Base-by-base conservation (phyloP, 305 asterid genomes). In the Solanum hybrid region DNA sequence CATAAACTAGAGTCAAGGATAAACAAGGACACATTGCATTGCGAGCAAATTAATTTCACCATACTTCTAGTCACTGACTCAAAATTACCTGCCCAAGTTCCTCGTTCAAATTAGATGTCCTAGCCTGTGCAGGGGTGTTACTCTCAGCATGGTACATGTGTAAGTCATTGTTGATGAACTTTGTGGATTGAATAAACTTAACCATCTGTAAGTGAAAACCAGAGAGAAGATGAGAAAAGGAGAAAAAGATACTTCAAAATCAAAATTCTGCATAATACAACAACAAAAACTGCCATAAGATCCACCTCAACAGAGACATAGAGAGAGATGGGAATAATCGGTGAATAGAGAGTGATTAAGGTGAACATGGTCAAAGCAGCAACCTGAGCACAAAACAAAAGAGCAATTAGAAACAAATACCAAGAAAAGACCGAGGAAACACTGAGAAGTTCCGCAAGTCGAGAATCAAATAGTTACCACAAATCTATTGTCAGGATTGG, bases 301-400 rank as follows among this genome's bases (percentile, higher is more conserved):
- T 88, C 64, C 94, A 96, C 99, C 99, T 98, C 99, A 66, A 98
- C 96, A 82, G 99, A 98, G 89, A 98, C 99, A 93, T 98, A 98
- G 86, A 98, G 98, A 92, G 99, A 98, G 92, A 98, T 98, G n/a
- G 99, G 99, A 88, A 98, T 98, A 91, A 98, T 98, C 78, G 99
- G 99, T 87, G 99, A 98, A 95, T 98, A 98, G 78, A 98, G 99
- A 89, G 99, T 98, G 91, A 98, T 97, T 78, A 98, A 95, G 91
- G 99, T 98, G 91, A 98, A 98, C 94, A 98, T 95, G 14, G 99
- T 98, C 97, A 98, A 94, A 91, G 95, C 93, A 89, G 98, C 97
- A 90, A 98, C 99, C 99, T 98, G 93, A 45, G 45, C 80, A 86
- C 85, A 91, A 80, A 91, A 26, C 24, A 77, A 32, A 90, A 36